Evolutionary conservation across 768 basidiomycete species (phyloP), one percentile per base, ranked within the genome.

Genomic region (Rhizopogon rudus): DNA sequence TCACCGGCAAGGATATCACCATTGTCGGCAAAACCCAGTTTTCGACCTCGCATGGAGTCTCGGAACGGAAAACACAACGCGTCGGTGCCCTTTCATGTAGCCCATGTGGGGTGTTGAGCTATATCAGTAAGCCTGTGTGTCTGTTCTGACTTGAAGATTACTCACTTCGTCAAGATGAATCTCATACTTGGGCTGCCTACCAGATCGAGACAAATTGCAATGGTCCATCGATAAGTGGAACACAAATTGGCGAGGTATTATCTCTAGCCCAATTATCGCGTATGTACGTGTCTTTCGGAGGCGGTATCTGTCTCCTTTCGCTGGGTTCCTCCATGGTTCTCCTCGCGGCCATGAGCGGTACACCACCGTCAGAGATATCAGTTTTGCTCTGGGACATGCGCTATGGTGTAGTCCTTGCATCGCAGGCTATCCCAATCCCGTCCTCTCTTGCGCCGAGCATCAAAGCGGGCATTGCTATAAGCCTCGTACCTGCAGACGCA

Each of bases 381-480:
- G 66, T 88, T 29, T 79, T 84, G 16, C 65, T 88, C 29, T 88
- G 87, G 86, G 86, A 88, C 58, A 70, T 88, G 20, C 82, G 82
- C 56, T 88, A 84, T 59, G 81, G 81, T 16, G 80, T 87, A 35
- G 69, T 88, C 22, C 73, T 88, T n/a, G 72, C 83, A 2, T 74
- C 77, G 5, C 77, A 83, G 40, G 64, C 69, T 7, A 68, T 86
- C 41, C 66, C 83, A 1, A 64, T 82, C 13, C 83, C 87, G 0
- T 69, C 78, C 1, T 63, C 74, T 20, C 55, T 81, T 14, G 60
- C 71, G 0, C 54, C 65, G 48, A 64, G 67, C 2, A 62, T 70
- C 29, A 61, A 63, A 25, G 50, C 67, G 17, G 58, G 63, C 16
- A 66, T 80, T 41, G 44, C 58, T 4, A 58, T 76, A 12, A 57